Evolutionary conservation across 2,329 filamentous ascomycete species (phyloP), one percentile per base, ranked within the genome.

Genomic region (Cordyceps cateniannulata): DNA sequence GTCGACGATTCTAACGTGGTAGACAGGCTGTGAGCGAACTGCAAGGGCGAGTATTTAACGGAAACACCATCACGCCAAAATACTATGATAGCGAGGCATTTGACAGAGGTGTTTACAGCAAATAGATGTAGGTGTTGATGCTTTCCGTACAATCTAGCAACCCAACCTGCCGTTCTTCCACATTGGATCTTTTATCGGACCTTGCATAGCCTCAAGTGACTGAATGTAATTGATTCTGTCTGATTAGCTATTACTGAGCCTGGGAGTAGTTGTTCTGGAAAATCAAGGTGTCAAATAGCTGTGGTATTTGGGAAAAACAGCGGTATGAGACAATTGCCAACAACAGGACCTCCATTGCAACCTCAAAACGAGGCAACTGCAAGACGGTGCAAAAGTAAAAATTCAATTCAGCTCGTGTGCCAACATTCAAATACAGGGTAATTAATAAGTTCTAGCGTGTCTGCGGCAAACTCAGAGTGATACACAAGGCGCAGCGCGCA

Each of bases 51-150:
- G 83, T 91, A 18, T 98, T 98, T 73, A 93, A 92, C 65, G 93
- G 90, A 5, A 96, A 96, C 71, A 79, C 81, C 12, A 96, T 98
- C 61, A 77, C 79, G n/a, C 90, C 93, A 0, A 84, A 82, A 56
- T 98, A 93, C 71, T 98, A 90, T 72, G 85, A 96, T 68, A 79
- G 79, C 6, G 91, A 93, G 49, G 90, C 85, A 68, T 99, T 98
- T 70, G 91, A 96, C 65, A 75, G 79, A 57, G 88, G 88, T 0
- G 72, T 85, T 22, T 84, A 83, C 63, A 70, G 45, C 10, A 61
- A 57, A 59, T 61, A 32, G 35, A 24, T 25, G n/a, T 29, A 29
- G 20, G 55, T 56, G n/a, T 18, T n/a, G 32, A 24, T 3, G 18
- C 7, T 4, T 25, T n/a, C 38, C 5, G 3, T 25, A 24, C 40